Evolutionary conservation across 306 rosid genomes (phyloP), one percentile per base, ranked within the genome.

Genomic region (Vicia faba): DNA sequence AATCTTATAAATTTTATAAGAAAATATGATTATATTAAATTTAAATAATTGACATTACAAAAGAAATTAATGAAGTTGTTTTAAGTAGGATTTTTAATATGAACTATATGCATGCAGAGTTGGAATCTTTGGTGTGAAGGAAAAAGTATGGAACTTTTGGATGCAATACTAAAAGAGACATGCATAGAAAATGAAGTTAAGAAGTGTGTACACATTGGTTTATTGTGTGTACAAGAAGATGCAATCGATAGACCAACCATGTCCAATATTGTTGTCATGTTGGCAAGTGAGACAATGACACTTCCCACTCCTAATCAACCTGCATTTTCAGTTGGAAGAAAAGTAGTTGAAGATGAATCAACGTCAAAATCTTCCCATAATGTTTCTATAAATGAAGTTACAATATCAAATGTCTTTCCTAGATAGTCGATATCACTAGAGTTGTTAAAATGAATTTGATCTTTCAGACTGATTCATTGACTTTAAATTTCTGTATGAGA

Each of bases 41-140:
- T 25, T 28, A 49, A 49, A 49, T 16, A 8, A 49, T 12, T 16
- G 11, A 49, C 15, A 18, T 48, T 48, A 49, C 26, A 14, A 45
- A 14, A 15, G 2, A 45, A 23, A 23, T 23, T 23, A 23, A 23
- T 23, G 25, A 26, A 8, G 14, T 8, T 41, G n/a, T 12, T 45
- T 58, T 8, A 39, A 11, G 20, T 46, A 45, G 36, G 14, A 10
- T 41, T 26, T 28, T 44, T 50, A 3, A 19, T 15, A 38, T 41
- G 14, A 10, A 58, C 5, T 66, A 5, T 38, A 18, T n/a, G n/a
- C 2, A 53, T 69, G 71, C 69, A 82, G 92, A 76, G 85, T 60
- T 84, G 86, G 92, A 76, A 28, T 41, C 82, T 78, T 7, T 87
- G 87, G 89, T 58, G 64, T 31, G 82, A 80, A 59, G 87, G 82